Evolutionary conservation across 371 early-diverging fungal genomes (phyloP).

Genomic region (Mucor plumbeus): DNA sequence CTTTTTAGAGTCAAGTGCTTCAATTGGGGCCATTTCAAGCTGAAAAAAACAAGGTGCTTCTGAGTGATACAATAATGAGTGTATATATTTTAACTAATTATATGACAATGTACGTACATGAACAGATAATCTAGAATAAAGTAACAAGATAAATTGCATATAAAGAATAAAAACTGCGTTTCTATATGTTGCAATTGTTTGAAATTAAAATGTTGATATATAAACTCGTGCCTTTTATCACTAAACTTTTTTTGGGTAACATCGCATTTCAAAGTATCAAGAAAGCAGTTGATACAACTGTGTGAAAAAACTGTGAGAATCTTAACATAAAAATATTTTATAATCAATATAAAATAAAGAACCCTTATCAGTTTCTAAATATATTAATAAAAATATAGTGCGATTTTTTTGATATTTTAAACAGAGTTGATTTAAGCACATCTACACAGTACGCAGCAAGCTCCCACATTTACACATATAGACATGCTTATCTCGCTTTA

Average conservation of each 20-base stretch:
- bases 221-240: background rate
- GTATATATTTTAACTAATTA: background rate
- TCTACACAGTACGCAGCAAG: no score
- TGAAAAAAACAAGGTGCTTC: background rate
- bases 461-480: no score
- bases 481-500: no score
- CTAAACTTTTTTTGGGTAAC: background rate
- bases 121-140: no score
- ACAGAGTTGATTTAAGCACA: background rate
- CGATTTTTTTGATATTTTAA: background rate
- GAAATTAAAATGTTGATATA: background rate
- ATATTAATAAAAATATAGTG: background rate
- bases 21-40: background rate
- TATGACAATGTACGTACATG: background rate
- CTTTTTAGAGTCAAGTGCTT: slow-evolving; percentile 3
- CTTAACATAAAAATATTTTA: background rate
- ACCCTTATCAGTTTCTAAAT: background rate
- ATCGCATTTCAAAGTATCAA: slow-evolving; percentile 3
- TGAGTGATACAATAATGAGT: background rate
- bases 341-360: background rate
- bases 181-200: background rate
- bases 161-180: no score
- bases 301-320: slow-evolving; percentile 5
- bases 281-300: slow-evolving; percentile 4
- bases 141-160: no score